Base-by-base conservation (phyloP, 805 yeast genomes). In the Suhomyces xylopsoci region DNA sequence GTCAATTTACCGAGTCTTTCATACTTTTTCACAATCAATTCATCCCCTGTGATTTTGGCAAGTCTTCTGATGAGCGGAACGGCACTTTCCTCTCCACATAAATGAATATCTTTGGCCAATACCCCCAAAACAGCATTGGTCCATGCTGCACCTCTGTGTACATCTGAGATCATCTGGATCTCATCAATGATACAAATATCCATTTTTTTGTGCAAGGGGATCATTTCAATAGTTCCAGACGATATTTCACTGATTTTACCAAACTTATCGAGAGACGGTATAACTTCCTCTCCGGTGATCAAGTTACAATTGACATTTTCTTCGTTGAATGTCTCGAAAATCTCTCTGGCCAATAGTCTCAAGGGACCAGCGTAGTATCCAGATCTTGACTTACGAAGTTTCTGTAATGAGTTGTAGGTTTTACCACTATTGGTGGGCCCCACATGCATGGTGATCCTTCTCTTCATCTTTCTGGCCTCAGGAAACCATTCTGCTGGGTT, bases 391-490 rank as follows among this genome's bases (percentile, higher is more conserved):
- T 68, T 62, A 59, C 84, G 84, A 47, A 94, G 75, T 51, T 83
- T 78, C 60, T 87, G 77, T 45, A 94, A 71, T 0, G 98, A 96
- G 47, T 81, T 80, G 64, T 89, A 88, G 0, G 98, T 94, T 63
- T 94, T 94, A 10, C 99, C 99, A 58, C 94, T 85, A 66, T 94
- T 94, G 0, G 99, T 94, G 1, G 99, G 99, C 0, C 99, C 99
- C 9, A 94, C 89, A 66, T 94, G 99, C 84, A 94, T 81, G n/a
- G 87, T 79, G 47, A 94, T 78, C 48, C 87, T 85, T 40, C 99
- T 76, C 57, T 83, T 84, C 73, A 90, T 75, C 56, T 83, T 81
- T 40, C 98, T 76, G 0, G 99, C 96, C 45, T 78, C 83, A 0
- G 98, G 97, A 62, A 78, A 94, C 91, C 96, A 88, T 58, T 72